phyloP scores from a whole-genome alignment of 805 yeast species.

The Komagataella kurtzmanii region DNA sequence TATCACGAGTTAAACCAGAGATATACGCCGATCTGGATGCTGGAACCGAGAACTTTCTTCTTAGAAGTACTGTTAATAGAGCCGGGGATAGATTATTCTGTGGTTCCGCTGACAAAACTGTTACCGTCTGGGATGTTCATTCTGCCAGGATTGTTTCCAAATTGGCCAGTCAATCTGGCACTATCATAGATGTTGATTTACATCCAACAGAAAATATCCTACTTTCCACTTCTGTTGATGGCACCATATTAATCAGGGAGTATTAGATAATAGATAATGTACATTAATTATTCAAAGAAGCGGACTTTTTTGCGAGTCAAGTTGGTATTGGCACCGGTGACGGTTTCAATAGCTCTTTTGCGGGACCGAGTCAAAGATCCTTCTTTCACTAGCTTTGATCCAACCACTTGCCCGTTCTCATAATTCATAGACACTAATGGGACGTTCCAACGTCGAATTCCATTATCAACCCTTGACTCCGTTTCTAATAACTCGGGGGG shows the following conservation, averaged over 20 bases:
- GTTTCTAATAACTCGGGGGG: background rate
- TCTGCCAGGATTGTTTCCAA: constrained; percentile 33
- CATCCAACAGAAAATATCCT: constrained; percentile 28
- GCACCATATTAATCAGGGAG: constrained; percentile 36
- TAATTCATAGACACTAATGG: constrained; percentile 2
- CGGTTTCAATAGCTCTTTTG: background rate
- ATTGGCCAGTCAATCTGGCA: constrained; percentile 45
- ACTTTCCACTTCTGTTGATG: constrained; percentile 41
- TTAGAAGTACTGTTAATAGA: constrained; percentile 33
- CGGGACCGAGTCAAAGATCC: background rate
- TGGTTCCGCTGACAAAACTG: constrained; percentile 51
- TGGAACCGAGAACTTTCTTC: constrained; percentile 34
- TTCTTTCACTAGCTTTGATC: background rate
- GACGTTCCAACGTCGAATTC: constrained; percentile 9
- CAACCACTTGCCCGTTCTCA: background rate
- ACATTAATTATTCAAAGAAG: background rate
- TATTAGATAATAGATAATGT: constrained; percentile 8
- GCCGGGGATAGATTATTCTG: constrained; percentile 28
- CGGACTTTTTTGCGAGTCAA: background rate
- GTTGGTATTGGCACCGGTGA: background rate
- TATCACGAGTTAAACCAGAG: constrained; percentile 27
- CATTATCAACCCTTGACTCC: constrained; percentile 5
- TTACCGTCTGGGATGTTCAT: constrained; percentile 47
- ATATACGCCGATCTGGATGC: constrained; percentile 46
- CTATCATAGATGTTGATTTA: constrained; percentile 47